phyloP scores from a whole-genome alignment of 139 green algal genomes.

The Chlorokybus atmophyticus region DNA sequence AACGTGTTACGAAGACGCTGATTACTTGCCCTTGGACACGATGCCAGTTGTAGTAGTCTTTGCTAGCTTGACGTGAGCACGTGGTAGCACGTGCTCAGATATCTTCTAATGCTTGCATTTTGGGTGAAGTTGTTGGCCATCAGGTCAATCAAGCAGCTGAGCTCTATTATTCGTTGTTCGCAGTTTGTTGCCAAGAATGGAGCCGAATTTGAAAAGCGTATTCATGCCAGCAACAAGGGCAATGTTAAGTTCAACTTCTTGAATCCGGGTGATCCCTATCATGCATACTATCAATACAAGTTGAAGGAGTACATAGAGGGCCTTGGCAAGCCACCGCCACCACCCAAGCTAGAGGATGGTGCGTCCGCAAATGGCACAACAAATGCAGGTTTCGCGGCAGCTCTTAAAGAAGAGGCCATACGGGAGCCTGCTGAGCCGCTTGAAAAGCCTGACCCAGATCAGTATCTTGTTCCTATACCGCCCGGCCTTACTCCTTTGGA shows the following conservation, averaged over 20 bases:
- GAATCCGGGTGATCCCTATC: conserved; percentile 75
- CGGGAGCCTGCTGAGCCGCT: conserved; percentile 28
- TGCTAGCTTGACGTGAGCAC: too few relatives aligned
- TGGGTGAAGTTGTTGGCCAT: too few relatives aligned
- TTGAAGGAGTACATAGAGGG: conserved; percentile 45
- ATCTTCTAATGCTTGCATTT: too few relatives aligned
- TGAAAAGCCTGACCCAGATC: conserved; percentile 65
- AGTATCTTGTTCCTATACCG: conserved; percentile 79
- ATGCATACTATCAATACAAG: conserved; percentile 84
- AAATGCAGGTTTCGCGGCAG: conserved; percentile 1
- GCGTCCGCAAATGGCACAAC: conserved; percentile 6
- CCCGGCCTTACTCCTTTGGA: conserved; percentile 71
- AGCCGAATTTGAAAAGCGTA: conserved; percentile 84
- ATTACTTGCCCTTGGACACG: too few relatives aligned
- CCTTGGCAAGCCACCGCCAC: conserved; percentile 7
- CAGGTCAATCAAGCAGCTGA: too few relatives aligned
- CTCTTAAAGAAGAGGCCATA: background rate
- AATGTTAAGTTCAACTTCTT: conserved; percentile 98
- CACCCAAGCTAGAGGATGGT: conserved; percentile 3
- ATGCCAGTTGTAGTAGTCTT: too few relatives aligned
- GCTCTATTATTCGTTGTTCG: too few relatives aligned
- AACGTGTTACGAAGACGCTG: too few relatives aligned
- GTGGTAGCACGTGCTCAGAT: too few relatives aligned
- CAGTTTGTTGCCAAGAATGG: conserved; percentile 93
- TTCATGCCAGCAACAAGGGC: conserved; percentile 76